Percentiles rank a stretch among this genome's conserved stretches.
These are phyloP conservation scores for Globisporangium spiculum DNA, from an alignment of 352 stramenopile genomes.

Conservation along the genomic window DNA sequence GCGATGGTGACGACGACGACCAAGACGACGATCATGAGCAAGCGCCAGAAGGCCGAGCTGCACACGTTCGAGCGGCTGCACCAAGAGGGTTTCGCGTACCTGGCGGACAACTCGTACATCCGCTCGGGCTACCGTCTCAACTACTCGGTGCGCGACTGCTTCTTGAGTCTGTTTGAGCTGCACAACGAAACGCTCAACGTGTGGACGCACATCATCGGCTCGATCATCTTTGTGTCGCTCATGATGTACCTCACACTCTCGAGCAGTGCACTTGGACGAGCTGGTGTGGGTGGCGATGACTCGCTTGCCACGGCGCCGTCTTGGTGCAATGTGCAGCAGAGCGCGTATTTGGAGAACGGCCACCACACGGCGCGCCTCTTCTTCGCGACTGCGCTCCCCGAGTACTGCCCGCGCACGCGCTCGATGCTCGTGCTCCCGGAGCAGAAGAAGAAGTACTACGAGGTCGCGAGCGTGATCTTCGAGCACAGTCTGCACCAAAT, in stretches of 20 bases:
- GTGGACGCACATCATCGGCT: conserved; percentile 86
- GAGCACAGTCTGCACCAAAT: conserved; percentile 84
- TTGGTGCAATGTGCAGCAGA: conserved; percentile 30
- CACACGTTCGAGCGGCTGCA: conserved; percentile 79
- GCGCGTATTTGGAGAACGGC: conserved; percentile 40
- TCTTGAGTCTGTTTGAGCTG: conserved; percentile 80
- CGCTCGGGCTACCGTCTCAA: conserved; percentile 79
- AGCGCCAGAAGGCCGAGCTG: conserved; percentile 27
- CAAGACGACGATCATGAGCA: conserved; percentile 8
- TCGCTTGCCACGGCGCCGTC: conserved; percentile 19
- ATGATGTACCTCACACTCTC: conserved; percentile 73
- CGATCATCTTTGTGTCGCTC: conserved; percentile 80
- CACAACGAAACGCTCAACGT: conserved; percentile 90
- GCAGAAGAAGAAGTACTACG: conserved; percentile 48
- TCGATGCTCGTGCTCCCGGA: conserved; percentile 23
- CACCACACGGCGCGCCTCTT: conserved; percentile 54
- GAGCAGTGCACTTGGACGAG: conserved; percentile 34
- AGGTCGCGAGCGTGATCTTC: conserved; percentile 77
- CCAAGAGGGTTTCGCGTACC: conserved; percentile 74
- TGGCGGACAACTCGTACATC: conserved; percentile 88
- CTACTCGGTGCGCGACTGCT: conserved; percentile 78
- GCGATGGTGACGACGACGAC: conserved; percentile 9
- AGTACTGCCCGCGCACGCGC: conserved; percentile 37
- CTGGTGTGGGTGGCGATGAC: conserved; percentile 1
- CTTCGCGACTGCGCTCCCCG: conserved; percentile 33